phyloP scores from a whole-genome alignment of 495 filamentous ascomycete genomes.

The Aspergillus biplanus region DNA sequence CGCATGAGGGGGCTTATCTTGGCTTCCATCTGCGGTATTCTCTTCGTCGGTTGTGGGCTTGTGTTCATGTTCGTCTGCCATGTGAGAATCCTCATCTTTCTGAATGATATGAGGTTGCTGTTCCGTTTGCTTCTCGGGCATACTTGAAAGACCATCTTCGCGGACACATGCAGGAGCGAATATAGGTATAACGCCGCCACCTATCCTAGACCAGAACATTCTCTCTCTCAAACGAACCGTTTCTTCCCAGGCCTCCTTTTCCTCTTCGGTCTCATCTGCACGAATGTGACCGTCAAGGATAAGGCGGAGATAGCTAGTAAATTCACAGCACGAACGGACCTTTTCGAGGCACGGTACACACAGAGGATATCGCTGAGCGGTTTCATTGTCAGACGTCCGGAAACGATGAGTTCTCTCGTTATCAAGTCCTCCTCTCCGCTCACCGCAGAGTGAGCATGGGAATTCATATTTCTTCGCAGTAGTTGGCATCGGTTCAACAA shows the following conservation, averaged over 20 bases:
- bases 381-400: conserved; percentile 81
- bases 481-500: conserved; percentile 83
- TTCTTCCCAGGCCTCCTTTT: conserved; percentile 90
- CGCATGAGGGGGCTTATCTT: no score
- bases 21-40: no score
- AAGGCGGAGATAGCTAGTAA: conserved; percentile 85
- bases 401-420: conserved; percentile 86
- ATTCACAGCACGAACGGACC: conserved; percentile 88
- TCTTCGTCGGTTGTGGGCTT: no score
- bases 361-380: conserved; percentile 83
- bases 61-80: neutral
- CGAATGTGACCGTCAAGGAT: conserved; percentile 89
- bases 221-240: conserved; percentile 83
- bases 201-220: conserved; percentile 95
- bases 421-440: conserved; percentile 67
- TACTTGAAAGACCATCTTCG: conserved; percentile 13
- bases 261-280: conserved; percentile 71
- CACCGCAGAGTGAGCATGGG: conserved; percentile 88
- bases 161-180: conserved; percentile 33
- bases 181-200: conserved; percentile 83
- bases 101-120: neutral
- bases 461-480: conserved; percentile 62
- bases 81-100: neutral
- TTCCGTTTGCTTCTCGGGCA: conserved; percentile 4
- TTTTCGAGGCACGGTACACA: conserved; percentile 84